Base-by-base conservation (phyloP, 805 yeast species). In the Metschnikowia orientalis region DNA sequence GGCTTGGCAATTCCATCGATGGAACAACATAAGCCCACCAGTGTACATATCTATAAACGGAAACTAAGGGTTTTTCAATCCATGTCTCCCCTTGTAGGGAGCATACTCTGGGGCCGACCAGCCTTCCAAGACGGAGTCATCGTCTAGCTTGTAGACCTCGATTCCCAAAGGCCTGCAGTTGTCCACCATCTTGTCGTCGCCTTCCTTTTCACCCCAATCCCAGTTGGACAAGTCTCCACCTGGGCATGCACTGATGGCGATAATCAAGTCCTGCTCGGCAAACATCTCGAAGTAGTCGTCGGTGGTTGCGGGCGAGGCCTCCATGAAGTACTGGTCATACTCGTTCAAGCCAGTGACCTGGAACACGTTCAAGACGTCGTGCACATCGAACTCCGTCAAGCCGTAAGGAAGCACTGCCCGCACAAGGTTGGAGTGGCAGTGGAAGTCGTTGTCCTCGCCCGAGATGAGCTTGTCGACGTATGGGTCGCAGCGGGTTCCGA, bases 401-500 rank as follows among this genome's bases (percentile, higher is more conserved):
- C 83, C 84, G 41, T 62, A 61, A 5, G 81, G 81, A 32, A 72
- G 47, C 7, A 79, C 69, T 0, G 83, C 77, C 28, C 84, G 61
- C 17, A 72, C 70, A 42, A 79, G 60, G 52, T 79, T 78, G 18
- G 81, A 75, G 50, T 79, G 84, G 53, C 84, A 79, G 48, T 79
- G 84, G 59, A 67, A 71, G 48, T 78, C 81, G 45, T 74, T 73
- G 42, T 77, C 80, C 47, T 75, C 77, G 19, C 83, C 84, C 33
- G 79, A 71, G 32, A 79, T 59, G 40, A 78, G 54, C 44, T 73
- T 74, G 48, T 78, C 84, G 9, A 77, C 81, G 44, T 78, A 78
- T 1, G 84, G 84, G 45, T 79, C 84, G 50, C 84, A 78, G 41
- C 85, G 61, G 2, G 84, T 79, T 20, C 84, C 84, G 51, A 78